Conservation (phyloP, 139 green algal genomes). For the Nannochloris sp. region DNA sequence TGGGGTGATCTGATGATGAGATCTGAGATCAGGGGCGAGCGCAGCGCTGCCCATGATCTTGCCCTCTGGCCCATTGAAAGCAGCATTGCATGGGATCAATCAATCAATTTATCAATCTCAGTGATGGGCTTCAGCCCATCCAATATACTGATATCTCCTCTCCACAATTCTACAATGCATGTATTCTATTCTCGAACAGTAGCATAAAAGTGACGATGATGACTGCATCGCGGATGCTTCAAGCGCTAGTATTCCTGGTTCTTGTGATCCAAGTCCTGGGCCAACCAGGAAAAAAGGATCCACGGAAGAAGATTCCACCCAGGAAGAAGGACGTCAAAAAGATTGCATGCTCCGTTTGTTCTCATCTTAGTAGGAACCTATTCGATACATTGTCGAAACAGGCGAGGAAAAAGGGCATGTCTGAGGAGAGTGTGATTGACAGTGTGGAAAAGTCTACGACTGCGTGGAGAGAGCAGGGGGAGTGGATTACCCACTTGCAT, state of each 20-base stretch:
- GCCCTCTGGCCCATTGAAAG: too few species aligned
- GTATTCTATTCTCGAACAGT: too few species aligned
- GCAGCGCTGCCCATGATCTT: too few species aligned
- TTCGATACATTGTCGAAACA: constrained; percentile 16
- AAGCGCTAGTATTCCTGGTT: not conserved
- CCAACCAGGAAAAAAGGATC: not conserved
- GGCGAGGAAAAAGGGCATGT: too few species aligned
- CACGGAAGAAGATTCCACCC: constrained; percentile 6
- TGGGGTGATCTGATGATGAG: too few species aligned
- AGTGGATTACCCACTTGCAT: constrained; percentile 70
- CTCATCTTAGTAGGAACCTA: constrained; percentile 34
- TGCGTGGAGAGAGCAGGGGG: constrained; percentile 45
- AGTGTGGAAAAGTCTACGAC: constrained; percentile 61
- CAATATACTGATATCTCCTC: too few species aligned
- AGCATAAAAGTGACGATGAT: not conserved
- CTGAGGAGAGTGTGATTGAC: constrained; percentile 45
- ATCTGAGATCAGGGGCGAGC: too few species aligned
- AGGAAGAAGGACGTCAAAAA: constrained; percentile 20
- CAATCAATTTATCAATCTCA: too few species aligned
- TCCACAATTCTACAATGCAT: too few species aligned
- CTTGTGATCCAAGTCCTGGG: not conserved
- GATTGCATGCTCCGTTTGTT: constrained; percentile 42
- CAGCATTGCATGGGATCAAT: too few species aligned
- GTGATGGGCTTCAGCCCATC: too few species aligned
- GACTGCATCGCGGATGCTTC: not conserved